Evolutionary conservation across 2,329 filamentous ascomycete species (phyloP), one percentile per base, ranked within the genome.

Genomic region (Hypoxylon sp.): DNA sequence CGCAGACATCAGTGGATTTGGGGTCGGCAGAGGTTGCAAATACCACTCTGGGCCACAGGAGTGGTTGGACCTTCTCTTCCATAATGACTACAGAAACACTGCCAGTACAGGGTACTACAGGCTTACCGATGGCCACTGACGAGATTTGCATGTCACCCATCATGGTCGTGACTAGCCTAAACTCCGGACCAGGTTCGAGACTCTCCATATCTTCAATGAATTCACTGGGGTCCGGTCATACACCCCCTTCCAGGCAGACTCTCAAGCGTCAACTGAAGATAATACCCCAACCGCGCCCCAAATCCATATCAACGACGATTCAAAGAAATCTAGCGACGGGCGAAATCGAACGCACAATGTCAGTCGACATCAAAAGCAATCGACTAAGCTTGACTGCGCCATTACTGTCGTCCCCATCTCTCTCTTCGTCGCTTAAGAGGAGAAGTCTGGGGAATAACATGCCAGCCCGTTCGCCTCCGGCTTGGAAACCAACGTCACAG

Each of bases 161-260:
- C n/a, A 67, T 68, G 58, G 55, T 65, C 1, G 55, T 65, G 2
- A 59, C 59, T 7, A 49, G 62, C 41, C 17, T 61, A 15, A 51
- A 57, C 32, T 55, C 62, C 2, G 50, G 31, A 30, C 35, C 51
- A 2, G 51, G 37, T 13, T 49, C 55, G 19, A 56, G 44, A 7
- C 20, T 57, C 2, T 31, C 32, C 35, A 13, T 38, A 30, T 16
- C 43, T 6, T 26, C 37, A 6, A 7, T 17, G n/a, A 7, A 20
- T 16, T 15, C 16, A 17, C 26, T n/a, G 15, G 9, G 5, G 7
- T 21, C 15, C 29, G 11, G 13, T 5, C 5, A 15, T 35, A 15
- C 38, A 5, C 40, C 47, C n/a, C n/a, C n/a, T 35, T 31, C 52
- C 2, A 59, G 60, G 13, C 52, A 46, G 4, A 41, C 52, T 9